phyloP scores from a whole-genome alignment of 257 asterid genomes.

The Fraxinus quadrangulata region DNA sequence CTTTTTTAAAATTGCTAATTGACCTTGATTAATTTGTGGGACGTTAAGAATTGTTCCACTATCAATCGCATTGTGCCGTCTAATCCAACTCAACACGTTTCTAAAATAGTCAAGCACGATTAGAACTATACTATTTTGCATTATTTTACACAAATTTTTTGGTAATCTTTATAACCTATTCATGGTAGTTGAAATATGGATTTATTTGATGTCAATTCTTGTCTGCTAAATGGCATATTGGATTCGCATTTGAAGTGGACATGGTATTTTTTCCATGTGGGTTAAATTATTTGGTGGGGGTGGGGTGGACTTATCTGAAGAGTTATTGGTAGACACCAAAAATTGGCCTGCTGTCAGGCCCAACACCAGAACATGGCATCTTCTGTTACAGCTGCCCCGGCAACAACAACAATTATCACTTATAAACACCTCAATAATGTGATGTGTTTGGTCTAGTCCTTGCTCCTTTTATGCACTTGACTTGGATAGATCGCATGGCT shows the following conservation, averaged over 20 bases:
- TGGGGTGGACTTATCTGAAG: background rate
- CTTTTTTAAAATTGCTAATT: background rate
- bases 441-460: too few species aligned
- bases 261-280: slow-evolving; percentile 26
- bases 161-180: background rate
- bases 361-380: slow-evolving; percentile 16
- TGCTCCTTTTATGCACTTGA: background rate
- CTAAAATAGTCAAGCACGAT: too few species aligned
- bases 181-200: slow-evolving; percentile 43
- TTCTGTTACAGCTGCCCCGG: slow-evolving; percentile 32
- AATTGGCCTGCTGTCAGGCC: background rate
- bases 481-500: background rate
- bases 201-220: slow-evolving; percentile 64
- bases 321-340: background rate
- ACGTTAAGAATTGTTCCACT: too few species aligned
- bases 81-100: background rate
- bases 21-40: background rate
- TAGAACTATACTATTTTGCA: too few species aligned
- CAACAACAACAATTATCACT: background rate
- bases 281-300: too few species aligned
- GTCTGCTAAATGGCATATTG: slow-evolving; percentile 71
- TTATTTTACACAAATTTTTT: background rate
- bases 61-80: background rate
- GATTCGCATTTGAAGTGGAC: slow-evolving; percentile 62
- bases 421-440: background rate